A percentile compares a stretch with the other conserved stretches of the same genome.
Evolutionary conservation across 352 stramenopile genomes (phyloP).

Genomic region (Globisporangium polare): DNA sequence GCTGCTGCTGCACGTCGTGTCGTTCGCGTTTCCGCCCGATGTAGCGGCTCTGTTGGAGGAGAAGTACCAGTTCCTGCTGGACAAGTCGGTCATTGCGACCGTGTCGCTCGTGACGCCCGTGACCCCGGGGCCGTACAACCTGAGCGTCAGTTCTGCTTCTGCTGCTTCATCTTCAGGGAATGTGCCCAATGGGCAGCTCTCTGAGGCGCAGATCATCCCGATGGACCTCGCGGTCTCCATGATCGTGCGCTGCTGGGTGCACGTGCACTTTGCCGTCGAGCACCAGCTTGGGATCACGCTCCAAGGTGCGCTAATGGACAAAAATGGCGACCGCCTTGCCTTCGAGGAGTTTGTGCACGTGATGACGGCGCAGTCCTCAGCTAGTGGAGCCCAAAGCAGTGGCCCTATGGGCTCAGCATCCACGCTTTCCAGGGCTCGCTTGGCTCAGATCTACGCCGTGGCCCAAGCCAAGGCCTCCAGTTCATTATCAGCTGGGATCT

Average conservation of each 20-base stretch:
- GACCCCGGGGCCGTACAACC: constrained; percentile 25
- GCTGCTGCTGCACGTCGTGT: constrained; percentile 30
- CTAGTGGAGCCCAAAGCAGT: background rate
- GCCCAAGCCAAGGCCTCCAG: background rate
- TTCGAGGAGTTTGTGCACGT: constrained; percentile 40
- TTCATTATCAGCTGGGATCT: background rate
- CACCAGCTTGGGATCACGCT: constrained; percentile 24
- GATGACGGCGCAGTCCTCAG: constrained; percentile 16
- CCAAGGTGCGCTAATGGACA: constrained; percentile 15
- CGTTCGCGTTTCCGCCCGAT: constrained; percentile 15
- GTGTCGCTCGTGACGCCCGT: constrained; percentile 28
- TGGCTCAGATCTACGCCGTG: constrained; percentile 30
- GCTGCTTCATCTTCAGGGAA: background rate
- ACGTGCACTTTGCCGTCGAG: constrained; percentile 22
- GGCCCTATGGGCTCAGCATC: background rate
- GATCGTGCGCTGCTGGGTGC: constrained; percentile 29
- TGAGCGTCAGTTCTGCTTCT: background rate
- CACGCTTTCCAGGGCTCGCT: constrained; percentile 14
- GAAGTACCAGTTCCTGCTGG: constrained; percentile 17
- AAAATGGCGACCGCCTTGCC: constrained; percentile 15
- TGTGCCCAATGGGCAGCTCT: constrained; percentile 26
- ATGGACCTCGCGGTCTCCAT: constrained; percentile 30
- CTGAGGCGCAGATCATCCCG: constrained; percentile 25
- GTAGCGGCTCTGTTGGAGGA: constrained; percentile 19
- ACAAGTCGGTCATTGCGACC: constrained; percentile 16